A percentile compares a stretch with the other conserved stretches of the same genome.
Conservation (phyloP, 805 yeast genomes). For the Saccharomycopsis sp. region DNA sequence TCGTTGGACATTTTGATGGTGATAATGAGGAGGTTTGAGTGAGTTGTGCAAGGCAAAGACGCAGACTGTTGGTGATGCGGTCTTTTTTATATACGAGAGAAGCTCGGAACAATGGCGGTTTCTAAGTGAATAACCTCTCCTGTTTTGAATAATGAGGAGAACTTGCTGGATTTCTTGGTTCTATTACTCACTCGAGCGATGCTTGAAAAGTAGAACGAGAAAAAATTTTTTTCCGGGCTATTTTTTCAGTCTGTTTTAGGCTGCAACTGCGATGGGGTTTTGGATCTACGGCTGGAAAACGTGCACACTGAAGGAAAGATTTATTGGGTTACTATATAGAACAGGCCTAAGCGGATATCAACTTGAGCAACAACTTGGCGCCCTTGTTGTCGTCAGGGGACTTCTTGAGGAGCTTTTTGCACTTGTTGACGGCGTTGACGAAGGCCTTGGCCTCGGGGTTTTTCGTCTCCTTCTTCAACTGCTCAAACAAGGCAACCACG, state of each 20-base stretch:
- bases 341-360: constrained; percentile 22
- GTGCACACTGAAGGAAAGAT: too few species aligned
- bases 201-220: neutral
- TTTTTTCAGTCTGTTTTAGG: neutral
- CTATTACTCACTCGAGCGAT: neutral
- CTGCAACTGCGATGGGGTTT: neutral
- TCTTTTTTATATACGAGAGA: neutral
- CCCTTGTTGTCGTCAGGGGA: constrained; percentile 57
- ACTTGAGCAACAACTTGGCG: constrained; percentile 42
- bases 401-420: constrained; percentile 38
- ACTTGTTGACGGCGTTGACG: constrained; percentile 45
- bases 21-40: neutral
- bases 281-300: too few species aligned
- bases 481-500: constrained; percentile 72
- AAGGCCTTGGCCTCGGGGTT: constrained; percentile 41
- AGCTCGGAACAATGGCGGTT: neutral
- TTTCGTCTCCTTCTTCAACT: constrained; percentile 38
- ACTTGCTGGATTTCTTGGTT: neutral
- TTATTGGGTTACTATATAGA: too few species aligned
- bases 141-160: neutral
- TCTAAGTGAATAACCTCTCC: neutral
- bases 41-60: too few species aligned
- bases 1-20: constrained; percentile 38
- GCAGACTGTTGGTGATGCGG: neutral
- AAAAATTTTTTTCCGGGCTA: too few species aligned